Base-by-base conservation (phyloP, 768 basidiomycete species). In the Termitomyces sp. region DNA sequence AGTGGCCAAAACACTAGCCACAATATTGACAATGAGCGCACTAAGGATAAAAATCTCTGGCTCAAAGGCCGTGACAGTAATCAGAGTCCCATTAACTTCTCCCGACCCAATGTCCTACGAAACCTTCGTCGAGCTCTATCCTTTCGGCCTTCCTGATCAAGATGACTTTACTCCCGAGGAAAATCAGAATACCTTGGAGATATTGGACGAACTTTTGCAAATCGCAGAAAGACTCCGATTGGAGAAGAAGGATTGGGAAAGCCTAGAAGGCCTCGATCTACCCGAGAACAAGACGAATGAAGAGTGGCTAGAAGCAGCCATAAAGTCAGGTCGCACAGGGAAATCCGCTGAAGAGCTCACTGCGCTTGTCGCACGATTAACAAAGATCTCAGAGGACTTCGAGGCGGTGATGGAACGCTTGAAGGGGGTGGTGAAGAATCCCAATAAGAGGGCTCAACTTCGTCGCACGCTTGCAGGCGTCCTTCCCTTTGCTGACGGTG, bases 291-390 rank as follows among this genome's bases (percentile, higher is more conserved):
- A 40, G 50, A 59, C 58, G 15, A 22, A 7, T 2, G 58, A 53
- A 32, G 39, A 53, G 32, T 59, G 58, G 50, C 9, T 59, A 18
- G 39, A 51, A 20, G 50, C 24, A 49, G 39, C 20, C 9, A 33
- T 38, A 36, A 20, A n/a, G 18, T 54, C 42, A 7, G 44, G 36
- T 24, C 20, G 32, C 5, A 60, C 59, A 42, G 33, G 18, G 18
- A 46, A 51, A 44, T 22, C 42, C 4, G 22, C 22, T 11, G 59
- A 54, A 35, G 52, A 60, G 38, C 52, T 55, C 24, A 44, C 54
- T 54, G 9, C 32, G 24, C 40, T 53, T 22, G 33, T 50, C 15
- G 33, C 40, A 28, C 36, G 49, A 32, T 51, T 38, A 15, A 40
- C 16, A 8, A 35, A 54, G 35, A 15, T 52, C 15, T 32, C 42